phyloP scores from a whole-genome alignment of 352 stramenopile genomes.

The Phytophthora lateralis region DNA sequence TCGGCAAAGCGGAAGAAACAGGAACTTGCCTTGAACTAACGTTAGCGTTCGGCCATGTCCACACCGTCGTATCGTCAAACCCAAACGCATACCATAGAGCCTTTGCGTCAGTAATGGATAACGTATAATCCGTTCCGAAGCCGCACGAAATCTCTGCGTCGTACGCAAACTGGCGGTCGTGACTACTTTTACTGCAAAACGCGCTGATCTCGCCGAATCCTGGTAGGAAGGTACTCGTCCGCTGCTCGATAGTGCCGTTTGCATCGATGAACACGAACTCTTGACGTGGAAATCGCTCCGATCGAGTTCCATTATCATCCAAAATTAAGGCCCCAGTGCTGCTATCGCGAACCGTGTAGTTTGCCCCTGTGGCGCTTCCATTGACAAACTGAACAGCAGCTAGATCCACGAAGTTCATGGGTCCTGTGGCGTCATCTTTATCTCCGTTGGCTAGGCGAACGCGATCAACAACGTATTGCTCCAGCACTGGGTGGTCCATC shows the following conservation, averaged over 20 bases:
- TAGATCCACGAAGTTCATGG: constrained; percentile 33
- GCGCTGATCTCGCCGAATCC: constrained; percentile 51
- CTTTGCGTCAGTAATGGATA: constrained; percentile 25
- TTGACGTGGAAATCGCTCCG: constrained; percentile 43
- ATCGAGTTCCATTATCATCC: constrained; percentile 41
- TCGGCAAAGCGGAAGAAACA: constrained; percentile 10
- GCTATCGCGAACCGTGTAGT: constrained; percentile 30
- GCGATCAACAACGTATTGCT: constrained; percentile 40
- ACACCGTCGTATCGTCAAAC: constrained; percentile 27
- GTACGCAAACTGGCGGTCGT: constrained; percentile 41
- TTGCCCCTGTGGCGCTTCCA: constrained; percentile 33
- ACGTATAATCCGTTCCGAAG: constrained; percentile 29
- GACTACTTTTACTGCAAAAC: constrained; percentile 45
- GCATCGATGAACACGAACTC: constrained; percentile 33
- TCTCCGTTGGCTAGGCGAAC: constrained; percentile 22
- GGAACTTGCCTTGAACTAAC: constrained; percentile 17
- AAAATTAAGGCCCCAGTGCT: constrained; percentile 8
- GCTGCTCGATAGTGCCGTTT: neutral
- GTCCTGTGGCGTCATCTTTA: neutral
- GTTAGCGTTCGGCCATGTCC: constrained; percentile 28
- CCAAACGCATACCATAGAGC: constrained; percentile 36
- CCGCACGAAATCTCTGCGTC: constrained; percentile 29
- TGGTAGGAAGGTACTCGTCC: constrained; percentile 20
- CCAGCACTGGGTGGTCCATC: constrained; percentile 45
- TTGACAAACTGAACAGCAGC: constrained; percentile 56